phyloP scores from a whole-genome alignment of 495 filamentous ascomycete species.

The Thermochaetoides thermophila region DNA sequence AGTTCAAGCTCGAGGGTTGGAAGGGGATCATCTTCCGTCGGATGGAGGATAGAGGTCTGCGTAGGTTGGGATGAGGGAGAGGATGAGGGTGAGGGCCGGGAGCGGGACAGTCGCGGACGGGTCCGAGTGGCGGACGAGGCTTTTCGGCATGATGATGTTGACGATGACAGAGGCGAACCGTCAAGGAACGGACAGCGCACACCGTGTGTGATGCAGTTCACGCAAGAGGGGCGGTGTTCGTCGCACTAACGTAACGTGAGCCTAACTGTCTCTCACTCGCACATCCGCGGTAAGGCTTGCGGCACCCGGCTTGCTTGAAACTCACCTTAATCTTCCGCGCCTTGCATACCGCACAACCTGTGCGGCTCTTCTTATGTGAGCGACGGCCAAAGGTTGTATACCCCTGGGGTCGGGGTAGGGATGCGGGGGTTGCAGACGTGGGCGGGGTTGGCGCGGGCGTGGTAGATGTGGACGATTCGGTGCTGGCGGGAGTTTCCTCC shows the following conservation, averaged over 20 bases:
- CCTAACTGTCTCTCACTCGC: no score
- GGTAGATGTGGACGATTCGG: no score
- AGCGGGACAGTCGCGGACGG: not conserved
- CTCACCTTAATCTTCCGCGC: conserved; percentile 27
- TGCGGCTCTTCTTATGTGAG: conserved; percentile 26
- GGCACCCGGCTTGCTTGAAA: no score
- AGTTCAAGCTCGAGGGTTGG: conserved; percentile 27
- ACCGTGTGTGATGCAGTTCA: conserved; percentile 29
- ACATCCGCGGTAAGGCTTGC: no score
- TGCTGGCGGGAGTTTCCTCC: no score
- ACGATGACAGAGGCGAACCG: not conserved
- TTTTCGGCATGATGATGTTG: not conserved
- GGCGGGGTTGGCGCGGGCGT: not conserved
- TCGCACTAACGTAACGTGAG: no score
- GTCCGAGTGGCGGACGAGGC: not conserved
- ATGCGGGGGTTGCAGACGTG: conserved; percentile 1
- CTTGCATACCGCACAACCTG: conserved; percentile 27
- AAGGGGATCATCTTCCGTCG: conserved; percentile 6
- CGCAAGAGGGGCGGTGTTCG: conserved; percentile 27
- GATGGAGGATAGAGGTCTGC: no score
- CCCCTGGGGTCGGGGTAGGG: conserved; percentile 3
- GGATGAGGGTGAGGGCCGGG: not conserved
- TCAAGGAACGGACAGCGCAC: conserved; percentile 24
- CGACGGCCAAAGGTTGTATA: conserved; percentile 5
- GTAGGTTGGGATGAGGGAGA: no score